phyloP scores from a whole-genome alignment of 805 yeast genomes.

The Candida schatavii region DNA sequence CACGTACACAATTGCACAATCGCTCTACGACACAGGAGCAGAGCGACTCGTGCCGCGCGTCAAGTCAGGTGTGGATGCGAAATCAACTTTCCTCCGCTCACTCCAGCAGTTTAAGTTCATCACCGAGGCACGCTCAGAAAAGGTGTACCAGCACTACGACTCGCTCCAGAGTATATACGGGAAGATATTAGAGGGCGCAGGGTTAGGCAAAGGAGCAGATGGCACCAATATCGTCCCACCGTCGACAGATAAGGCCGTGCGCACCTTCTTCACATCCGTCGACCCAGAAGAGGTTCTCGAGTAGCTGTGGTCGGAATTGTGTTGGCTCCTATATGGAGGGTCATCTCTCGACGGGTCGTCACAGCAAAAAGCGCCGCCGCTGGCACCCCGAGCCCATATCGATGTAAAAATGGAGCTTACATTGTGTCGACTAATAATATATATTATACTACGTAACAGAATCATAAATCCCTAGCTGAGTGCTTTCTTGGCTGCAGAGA shows the following conservation, averaged over 20 bases:
- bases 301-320: no score
- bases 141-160: slow-evolving; percentile 39
- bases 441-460: no score
- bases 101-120: slow-evolving; percentile 56
- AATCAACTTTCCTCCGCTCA: slow-evolving; percentile 47
- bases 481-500: slow-evolving; percentile 47
- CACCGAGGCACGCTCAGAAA: slow-evolving; percentile 50
- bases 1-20: slow-evolving; percentile 51
- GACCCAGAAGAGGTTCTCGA: slow-evolving; percentile 46
- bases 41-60: slow-evolving; percentile 43
- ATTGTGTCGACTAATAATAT: no score
- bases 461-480: background rate
- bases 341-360: no score
- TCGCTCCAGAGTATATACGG: slow-evolving; percentile 33
- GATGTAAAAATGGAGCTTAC: no score
- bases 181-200: slow-evolving; percentile 15
- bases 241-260: slow-evolving; percentile 48
- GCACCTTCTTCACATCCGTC: slow-evolving; percentile 44
- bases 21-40: slow-evolving; percentile 53
- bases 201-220: slow-evolving; percentile 32
- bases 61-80: slow-evolving; percentile 49
- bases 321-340: no score
- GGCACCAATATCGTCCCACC: slow-evolving; percentile 47
- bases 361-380: no score
- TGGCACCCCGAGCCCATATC: no score